Conservation (phyloP, 2,329 filamentous ascomycete genomes). For the Epichloe brachyelytri region DNA sequence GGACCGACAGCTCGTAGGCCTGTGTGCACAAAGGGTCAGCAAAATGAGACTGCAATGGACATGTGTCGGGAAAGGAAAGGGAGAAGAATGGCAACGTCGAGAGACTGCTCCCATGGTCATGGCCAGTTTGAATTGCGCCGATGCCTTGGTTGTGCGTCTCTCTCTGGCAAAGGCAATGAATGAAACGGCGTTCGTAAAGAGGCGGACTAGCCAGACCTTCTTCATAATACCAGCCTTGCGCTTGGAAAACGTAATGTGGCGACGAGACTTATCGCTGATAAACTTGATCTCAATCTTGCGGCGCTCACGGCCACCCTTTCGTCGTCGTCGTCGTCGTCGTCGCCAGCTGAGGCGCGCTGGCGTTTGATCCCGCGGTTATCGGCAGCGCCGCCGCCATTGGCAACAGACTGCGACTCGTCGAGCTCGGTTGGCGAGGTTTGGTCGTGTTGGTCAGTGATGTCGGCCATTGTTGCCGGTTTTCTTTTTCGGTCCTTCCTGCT, state of each 20-base stretch:
- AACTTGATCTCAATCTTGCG: slow-evolving; percentile 99
- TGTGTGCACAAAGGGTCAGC: slow-evolving; percentile 24
- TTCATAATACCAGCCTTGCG: slow-evolving; percentile 99
- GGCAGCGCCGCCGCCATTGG: slow-evolving; percentile 56
- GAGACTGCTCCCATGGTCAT: too few relatives aligned
- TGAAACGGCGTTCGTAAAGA: background rate
- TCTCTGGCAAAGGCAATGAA: background rate
- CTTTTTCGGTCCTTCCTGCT: background rate
- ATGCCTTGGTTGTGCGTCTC: background rate
- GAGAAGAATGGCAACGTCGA: background rate
- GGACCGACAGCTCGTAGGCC: slow-evolving; percentile 95
- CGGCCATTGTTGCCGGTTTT: slow-evolving; percentile 44
- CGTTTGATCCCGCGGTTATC: slow-evolving; percentile 84
- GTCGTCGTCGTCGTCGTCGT: slow-evolving; percentile 95
- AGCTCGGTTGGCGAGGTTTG: slow-evolving; percentile 62
- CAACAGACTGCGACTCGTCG: slow-evolving; percentile 57
- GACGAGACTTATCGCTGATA: slow-evolving; percentile 98
- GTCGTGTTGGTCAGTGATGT: slow-evolving; percentile 67
- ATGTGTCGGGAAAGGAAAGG: background rate
- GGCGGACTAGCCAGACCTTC: slow-evolving; percentile 56
- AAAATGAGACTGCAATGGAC: background rate
- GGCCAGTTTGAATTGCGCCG: background rate
- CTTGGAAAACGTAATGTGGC: slow-evolving; percentile 99
- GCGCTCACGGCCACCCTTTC: slow-evolving; percentile 93
- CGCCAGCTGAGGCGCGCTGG: slow-evolving; percentile 64